A percentile compares a stretch with the other conserved stretches of the same genome.
Conservation (phyloP, 306 rosid genomes). For the Cyclanthera cordifolia region DNA sequence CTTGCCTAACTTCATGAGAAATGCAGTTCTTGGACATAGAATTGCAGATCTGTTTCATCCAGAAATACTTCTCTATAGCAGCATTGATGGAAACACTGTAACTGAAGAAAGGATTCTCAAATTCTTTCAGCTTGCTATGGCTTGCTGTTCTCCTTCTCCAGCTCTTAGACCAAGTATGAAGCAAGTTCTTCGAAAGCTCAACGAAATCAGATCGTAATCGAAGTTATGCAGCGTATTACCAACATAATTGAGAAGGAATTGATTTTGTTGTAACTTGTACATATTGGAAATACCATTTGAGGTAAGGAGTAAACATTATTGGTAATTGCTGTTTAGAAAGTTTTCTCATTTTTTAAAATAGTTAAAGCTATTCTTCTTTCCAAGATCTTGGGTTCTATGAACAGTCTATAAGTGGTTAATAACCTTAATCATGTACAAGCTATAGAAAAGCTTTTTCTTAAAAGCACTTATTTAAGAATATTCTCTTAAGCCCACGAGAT, state of each 20-base stretch:
- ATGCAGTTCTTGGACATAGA: slow-evolving; percentile 65
- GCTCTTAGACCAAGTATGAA: slow-evolving; percentile 70
- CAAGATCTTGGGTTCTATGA: background rate
- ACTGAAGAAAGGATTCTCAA: slow-evolving; percentile 64
- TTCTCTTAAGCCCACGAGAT: too few species aligned
- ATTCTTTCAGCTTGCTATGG: slow-evolving; percentile 81
- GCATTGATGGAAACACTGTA: slow-evolving; percentile 25
- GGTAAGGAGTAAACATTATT: background rate
- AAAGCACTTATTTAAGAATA: background rate
- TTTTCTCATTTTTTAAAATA: background rate
- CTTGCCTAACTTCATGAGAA: slow-evolving; percentile 68
- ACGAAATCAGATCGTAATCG: slow-evolving; percentile 43
- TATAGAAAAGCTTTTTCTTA: background rate
- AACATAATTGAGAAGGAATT: slow-evolving; percentile 7
- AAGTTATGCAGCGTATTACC: background rate
- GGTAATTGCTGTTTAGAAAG: background rate
- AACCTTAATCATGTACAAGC: background rate
- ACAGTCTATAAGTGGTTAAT: background rate
- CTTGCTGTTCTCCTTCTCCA: slow-evolving; percentile 90
- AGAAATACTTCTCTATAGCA: slow-evolving; percentile 42
- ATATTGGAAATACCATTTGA: slow-evolving; percentile 7
- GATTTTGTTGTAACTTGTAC: background rate
- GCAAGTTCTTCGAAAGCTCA: slow-evolving; percentile 70
- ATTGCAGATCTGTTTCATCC: slow-evolving; percentile 72
- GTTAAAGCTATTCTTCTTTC: background rate